phyloP scores from a whole-genome alignment of 2,329 filamentous ascomycete species.

The Apiospora saccharicola region DNA sequence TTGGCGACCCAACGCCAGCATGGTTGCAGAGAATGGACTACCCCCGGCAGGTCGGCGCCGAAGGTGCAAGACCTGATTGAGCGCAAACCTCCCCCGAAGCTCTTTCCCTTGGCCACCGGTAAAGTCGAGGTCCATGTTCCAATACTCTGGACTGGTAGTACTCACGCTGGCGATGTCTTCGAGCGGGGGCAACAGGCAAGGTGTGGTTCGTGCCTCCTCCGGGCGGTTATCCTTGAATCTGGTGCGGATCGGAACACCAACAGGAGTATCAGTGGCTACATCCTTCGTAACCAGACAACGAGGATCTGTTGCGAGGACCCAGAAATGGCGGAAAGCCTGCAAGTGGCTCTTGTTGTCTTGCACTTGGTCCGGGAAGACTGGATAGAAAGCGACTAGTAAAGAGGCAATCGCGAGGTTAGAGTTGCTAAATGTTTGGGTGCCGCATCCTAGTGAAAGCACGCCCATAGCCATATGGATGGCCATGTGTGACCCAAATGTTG shows the following conservation, averaged over 20 bases:
- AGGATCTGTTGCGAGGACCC: conserved; percentile 91
- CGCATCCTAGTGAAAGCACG: conserved; percentile 88
- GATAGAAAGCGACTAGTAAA: conserved; percentile 91
- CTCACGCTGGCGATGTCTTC: conserved; percentile 66
- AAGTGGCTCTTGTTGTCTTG: conserved; percentile 95
- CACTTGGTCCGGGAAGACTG: conserved; percentile 85
- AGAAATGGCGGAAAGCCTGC: conserved; percentile 96
- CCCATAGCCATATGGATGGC: conserved; percentile 93
- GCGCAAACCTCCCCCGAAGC: conserved; percentile 69
- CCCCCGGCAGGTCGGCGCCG: conserved; percentile 74
- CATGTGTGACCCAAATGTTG: conserved; percentile 91
- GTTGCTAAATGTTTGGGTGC: conserved; percentile 89
- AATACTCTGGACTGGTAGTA: conserved; percentile 72
- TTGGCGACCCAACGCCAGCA: conserved; percentile 71
- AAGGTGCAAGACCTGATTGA: conserved; percentile 77
- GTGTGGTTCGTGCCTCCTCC: conserved; percentile 54
- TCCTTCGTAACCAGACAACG: conserved; percentile 90
- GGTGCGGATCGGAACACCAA: conserved; percentile 76
- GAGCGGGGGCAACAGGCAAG: conserved; percentile 70
- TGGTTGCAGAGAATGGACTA: conserved; percentile 74
- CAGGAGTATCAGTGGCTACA: conserved; percentile 80
- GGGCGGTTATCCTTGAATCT: conserved; percentile 52
- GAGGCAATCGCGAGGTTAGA: conserved; percentile 87
- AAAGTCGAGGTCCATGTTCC: conserved; percentile 84
- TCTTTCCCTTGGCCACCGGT: conserved; percentile 64